phyloP scores from a whole-genome alignment of 2,329 filamentous ascomycete genomes.

The Sordariomycetes sp. region DNA sequence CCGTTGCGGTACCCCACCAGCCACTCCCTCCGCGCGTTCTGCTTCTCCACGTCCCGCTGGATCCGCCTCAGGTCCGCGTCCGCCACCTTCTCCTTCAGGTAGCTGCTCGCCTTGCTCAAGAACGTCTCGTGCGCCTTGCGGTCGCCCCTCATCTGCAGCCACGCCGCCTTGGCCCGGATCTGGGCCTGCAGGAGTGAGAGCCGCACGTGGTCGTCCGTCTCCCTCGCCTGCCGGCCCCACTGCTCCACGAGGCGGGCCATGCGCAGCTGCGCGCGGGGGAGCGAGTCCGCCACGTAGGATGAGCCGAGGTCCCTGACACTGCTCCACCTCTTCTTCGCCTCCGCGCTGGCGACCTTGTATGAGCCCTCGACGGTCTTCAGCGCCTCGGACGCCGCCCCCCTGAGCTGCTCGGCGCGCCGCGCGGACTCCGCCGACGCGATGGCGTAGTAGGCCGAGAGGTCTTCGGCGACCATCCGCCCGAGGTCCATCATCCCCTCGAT shows the following conservation, averaged over 20 bases:
- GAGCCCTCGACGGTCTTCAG: background rate
- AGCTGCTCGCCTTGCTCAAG: slow-evolving; percentile 31
- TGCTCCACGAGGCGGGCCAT: slow-evolving; percentile 3
- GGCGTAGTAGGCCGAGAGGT: background rate
- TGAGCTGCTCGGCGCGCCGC: background rate
- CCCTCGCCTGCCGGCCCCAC: slow-evolving; percentile 11
- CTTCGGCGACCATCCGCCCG: background rate
- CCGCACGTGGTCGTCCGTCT: slow-evolving; percentile 27
- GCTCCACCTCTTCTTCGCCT: background rate
- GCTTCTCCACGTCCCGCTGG: background rate
- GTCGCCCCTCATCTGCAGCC: slow-evolving; percentile 42
- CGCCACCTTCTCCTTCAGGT: slow-evolving; percentile 13
- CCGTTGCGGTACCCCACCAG: background rate
- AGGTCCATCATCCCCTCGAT: slow-evolving; percentile 30
- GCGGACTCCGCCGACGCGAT: background rate
- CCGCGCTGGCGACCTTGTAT: background rate
- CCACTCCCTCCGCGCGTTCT: background rate
- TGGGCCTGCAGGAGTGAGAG: slow-evolving; percentile 40
- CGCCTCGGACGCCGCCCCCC: background rate
- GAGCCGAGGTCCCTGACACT: background rate
- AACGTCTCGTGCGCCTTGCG: slow-evolving; percentile 34
- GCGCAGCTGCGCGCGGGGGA: background rate
- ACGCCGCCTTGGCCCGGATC: slow-evolving; percentile 44
- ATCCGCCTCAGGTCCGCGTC: background rate
- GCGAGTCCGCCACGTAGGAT: background rate